Evolutionary conservation across 139 green algal species (phyloP), one percentile per base, ranked within the genome.

Genomic region (Raphidocelis subcapitata): DNA sequence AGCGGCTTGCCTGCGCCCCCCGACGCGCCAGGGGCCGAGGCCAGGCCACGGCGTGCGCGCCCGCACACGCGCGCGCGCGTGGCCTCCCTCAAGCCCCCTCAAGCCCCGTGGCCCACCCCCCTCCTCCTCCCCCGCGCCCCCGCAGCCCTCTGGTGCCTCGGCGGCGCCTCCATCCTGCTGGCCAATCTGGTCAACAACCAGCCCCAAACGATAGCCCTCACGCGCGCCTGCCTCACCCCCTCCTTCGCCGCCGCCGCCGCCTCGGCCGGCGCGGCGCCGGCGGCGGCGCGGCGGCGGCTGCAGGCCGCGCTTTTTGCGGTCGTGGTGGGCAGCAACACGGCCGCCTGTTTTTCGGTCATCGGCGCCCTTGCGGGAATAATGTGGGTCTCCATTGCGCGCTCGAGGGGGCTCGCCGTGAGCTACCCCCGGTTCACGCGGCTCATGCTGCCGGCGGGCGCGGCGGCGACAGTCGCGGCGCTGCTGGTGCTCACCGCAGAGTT

Each of bases 141-240:
- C 28, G 47, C 66, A 23, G 65, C 74, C 31, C 21, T 85, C 14
- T 76, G 68, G 52, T 44, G 81, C 5, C 75, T 86, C 49, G 83
- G 83, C 14, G 37, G 23, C 10, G 46, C 81, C 14, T 75, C 63
- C 5, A 46, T 82, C 15, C n/a, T 62, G 41, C 59, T 86, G 5
- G 66, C 71, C 31, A 88, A 88, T 67, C 29, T 81, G 23, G 75
- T 83, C 59, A 86, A 84, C 74, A 88, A 88, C 72, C 83, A 87
- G 83, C 83, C 83, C 14, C 84, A 84, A 77, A 86, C 83, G n/a
- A 86, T 88, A 63, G 62, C 86, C 15, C 72, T 88, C 29, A 86
- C 83, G 12, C 51, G 72, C 0, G 71, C 82, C 4, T 67, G 65
- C 33, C 64, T 88, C 51, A 64, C 72, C 56, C 63, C 49, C 3